phyloP scores from a whole-genome alignment of 1,284 basidiomycete genomes.

The Leccinum pachyderme region DNA sequence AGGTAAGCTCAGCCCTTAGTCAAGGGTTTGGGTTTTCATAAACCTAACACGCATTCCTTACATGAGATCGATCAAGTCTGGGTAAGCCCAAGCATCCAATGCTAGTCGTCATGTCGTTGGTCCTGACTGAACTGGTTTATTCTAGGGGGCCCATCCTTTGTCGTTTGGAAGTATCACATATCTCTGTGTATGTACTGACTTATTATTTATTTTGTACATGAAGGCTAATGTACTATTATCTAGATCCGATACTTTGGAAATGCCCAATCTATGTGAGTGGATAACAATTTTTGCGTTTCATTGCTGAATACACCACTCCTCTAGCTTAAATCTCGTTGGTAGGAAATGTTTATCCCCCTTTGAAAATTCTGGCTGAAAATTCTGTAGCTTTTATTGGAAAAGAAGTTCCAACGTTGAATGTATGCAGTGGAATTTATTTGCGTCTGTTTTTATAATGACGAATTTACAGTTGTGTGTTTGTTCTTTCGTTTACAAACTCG shows the following conservation, averaged over 20 bases:
- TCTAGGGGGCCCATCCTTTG: not conserved
- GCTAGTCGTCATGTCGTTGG: not conserved
- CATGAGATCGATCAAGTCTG: conserved; percentile 18
- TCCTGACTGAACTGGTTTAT: not conserved
- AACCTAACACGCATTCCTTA: not conserved
- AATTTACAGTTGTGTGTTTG: conserved; percentile 15
- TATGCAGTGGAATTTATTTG: conserved; percentile 1
- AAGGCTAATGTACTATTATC: not conserved
- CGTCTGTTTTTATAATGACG: not conserved
- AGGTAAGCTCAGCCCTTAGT: conserved; percentile 2
- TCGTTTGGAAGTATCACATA: conserved; percentile 15
- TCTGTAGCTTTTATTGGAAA: conserved; percentile 16
- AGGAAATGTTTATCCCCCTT: not conserved
- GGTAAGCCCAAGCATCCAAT: conserved; percentile 4
- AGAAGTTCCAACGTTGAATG: conserved; percentile 6
- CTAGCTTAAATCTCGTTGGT: conserved; percentile 19
- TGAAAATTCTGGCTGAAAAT: not conserved
- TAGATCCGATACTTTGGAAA: conserved; percentile 27
- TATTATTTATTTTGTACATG: not conserved
- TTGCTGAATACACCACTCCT: not conserved
- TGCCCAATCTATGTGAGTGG: conserved; percentile 19
- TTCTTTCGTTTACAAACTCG: not conserved
- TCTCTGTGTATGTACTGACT: conserved; percentile 9
- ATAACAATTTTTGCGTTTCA: not conserved
- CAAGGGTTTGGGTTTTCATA: no score